Evolutionary conservation across 2,329 filamentous ascomycete species (phyloP).

Genomic region (Aaosphaeria pasadenensis): DNA sequence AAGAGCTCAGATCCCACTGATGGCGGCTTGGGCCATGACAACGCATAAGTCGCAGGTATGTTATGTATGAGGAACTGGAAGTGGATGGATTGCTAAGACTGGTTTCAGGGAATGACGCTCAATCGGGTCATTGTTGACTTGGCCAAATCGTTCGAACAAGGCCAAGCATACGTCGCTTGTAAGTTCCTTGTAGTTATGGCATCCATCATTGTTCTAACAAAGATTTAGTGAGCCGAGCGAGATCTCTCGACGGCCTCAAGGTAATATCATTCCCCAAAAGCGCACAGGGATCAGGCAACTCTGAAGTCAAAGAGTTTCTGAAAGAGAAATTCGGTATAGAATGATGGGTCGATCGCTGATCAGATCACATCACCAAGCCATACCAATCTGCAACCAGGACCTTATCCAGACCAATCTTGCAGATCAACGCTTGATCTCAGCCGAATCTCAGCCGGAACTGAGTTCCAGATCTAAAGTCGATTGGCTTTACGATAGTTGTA

Average conservation of each 20-base stretch:
- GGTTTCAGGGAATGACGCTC: constrained; percentile 56
- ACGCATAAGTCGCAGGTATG: constrained; percentile 54
- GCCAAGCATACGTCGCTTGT: constrained; percentile 61
- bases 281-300: constrained; percentile 23
- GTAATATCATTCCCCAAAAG: constrained; percentile 29
- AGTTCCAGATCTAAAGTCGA: constrained; percentile 1
- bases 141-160: constrained; percentile 51
- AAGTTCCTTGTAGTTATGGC: constrained; percentile 8
- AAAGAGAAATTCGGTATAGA: constrained; percentile 19
- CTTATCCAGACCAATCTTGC: too few species aligned
- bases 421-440: too few species aligned
- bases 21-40: constrained; percentile 61
- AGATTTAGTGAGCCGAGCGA: constrained; percentile 51
- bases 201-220: not conserved
- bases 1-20: constrained; percentile 61
- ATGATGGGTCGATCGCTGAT: not conserved
- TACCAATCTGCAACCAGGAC: too few species aligned
- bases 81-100: constrained; percentile 13
- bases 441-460: not conserved
- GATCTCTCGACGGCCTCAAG: constrained; percentile 49
- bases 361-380: too few species aligned
- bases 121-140: constrained; percentile 58
- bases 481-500: too few species aligned
- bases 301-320: constrained; percentile 35
- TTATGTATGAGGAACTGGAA: too few species aligned